Base-by-base conservation (phyloP, 2,329 filamentous ascomycete species). In the Talaromyces atroroseus region DNA sequence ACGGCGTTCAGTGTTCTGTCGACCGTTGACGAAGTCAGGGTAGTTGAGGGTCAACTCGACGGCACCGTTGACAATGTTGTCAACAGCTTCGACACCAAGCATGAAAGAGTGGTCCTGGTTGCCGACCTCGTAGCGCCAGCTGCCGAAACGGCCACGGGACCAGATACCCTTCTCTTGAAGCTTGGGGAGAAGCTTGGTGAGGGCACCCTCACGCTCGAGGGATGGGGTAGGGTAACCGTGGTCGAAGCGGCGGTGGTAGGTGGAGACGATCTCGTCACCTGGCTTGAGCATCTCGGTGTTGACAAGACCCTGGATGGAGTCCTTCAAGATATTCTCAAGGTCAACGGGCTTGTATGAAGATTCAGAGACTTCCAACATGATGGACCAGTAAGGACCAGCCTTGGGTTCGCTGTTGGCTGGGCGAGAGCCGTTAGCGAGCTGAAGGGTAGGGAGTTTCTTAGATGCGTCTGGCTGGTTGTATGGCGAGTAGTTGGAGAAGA, bases 401-500 rank as follows among this genome's bases (percentile, higher is more conserved):
- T 94, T 83, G 59, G 90, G 77, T 68, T 89, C 85, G 51, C 80
- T 80, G 65, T 84, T 89, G 60, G 80, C 75, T 57, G 91, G 83
- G 78, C 90, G 90, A 75, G 85, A 88, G 73, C 94, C 94, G 67
- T 96, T 82, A 57, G 88, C 94, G 44, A 92, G 82, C 74, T 92
- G 88, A 65, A 90, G 78, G 21, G 94, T 97, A 40, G 91, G 84
- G 56, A 99, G 85, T 82, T 95, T 94, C 71, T 82, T 86, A 57
- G 87, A 85, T 58, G 85, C 80, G 63, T 89, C 80, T 34, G 94
- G 94, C 79, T 97, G 94, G 82, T 99, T 99, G 84, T 95, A 86
- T 53, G 92, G 94, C 21, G 94, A 97, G 83, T 99, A 99, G 84
- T 99, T 99, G 77, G 92, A 97, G 85, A 99, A 99, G 79, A 99